Evolutionary conservation across 805 yeast genomes (phyloP), one percentile per base, ranked within the genome.

Genomic region (Cyberlindnera sargentensis): DNA sequence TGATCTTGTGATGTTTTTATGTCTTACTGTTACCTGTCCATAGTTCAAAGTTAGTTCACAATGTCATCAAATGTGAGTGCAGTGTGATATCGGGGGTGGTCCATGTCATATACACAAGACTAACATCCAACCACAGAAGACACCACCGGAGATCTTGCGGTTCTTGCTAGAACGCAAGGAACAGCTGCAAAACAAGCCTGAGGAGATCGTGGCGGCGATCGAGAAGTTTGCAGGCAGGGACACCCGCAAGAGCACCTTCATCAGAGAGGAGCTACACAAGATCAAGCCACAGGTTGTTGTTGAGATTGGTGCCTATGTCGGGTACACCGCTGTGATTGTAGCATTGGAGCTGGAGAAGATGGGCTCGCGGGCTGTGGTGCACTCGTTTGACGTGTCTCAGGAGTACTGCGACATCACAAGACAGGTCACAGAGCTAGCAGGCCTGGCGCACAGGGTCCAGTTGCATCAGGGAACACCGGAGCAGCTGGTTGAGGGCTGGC

Each of bases 301-400:
- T 9, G 57, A 57, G 36, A 43, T 55, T 29, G 58, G 57, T 8
- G 48, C 58, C 1, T 48, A 47, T 28, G 38, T 40, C 3, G 58
- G 58, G 0, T 57, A 54, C 33, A 42, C 52, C 1, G 24, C 50
- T 6, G 45, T 57, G 11, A n/a, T 49, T 2, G 43, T 51, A 23
- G 57, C 58, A 0, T 28, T 25, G 10, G 45, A 51, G 31, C 37
- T 57, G 11, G 32, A 34, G 7, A 45, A 50, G 20, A 26, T 43
- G 6, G 34, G 38, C 5, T 34, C 45, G 4, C 28, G 30, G 1
- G 42, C 56, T 0, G 44, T 40, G 26, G 37, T 57, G 3, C 53
- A 48, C 31, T 48, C 60, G 0, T 54, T 56, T 29, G 58, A 53
- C 40, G n/a, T 25, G 1, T 49, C 50, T 31, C 50, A 50, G 23